phyloP scores from a whole-genome alignment of 345 rosid genomes.

The Excoecaria cochinchinensis region DNA sequence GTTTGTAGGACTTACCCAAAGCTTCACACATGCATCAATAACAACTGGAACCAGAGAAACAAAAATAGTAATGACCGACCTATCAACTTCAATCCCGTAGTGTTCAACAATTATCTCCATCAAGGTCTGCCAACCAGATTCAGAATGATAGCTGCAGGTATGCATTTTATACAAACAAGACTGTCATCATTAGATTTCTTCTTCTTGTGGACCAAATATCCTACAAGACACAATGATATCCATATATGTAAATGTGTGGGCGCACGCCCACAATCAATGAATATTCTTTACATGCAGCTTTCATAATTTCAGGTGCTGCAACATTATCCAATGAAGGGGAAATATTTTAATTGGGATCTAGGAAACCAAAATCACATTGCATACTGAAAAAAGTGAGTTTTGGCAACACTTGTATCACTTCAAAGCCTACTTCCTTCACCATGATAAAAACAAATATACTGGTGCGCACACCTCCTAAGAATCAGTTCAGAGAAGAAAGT shows the following conservation, averaged over 20 bases:
- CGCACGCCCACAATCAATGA: too few relatives aligned
- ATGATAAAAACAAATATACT: neutral
- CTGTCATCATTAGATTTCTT: too few relatives aligned
- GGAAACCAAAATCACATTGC: neutral
- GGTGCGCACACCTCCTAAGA: neutral
- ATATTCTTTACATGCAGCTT: neutral
- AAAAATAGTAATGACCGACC: slow-evolving; percentile 62
- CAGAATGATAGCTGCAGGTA: slow-evolving; percentile 80
- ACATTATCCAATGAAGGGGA: neutral
- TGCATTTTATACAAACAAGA: neutral
- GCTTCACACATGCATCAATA: slow-evolving; percentile 79
- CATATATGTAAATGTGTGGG: neutral
- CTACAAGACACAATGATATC: neutral
- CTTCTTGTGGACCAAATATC: neutral
- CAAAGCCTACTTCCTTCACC: neutral
- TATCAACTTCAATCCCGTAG: slow-evolving; percentile 76
- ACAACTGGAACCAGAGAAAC: slow-evolving; percentile 70
- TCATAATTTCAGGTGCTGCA: neutral
- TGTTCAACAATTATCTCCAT: slow-evolving; percentile 74
- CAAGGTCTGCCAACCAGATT: slow-evolving; percentile 86
- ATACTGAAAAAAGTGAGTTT: neutral
- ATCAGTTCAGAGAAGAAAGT: slow-evolving; percentile 11
- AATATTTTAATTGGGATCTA: neutral
- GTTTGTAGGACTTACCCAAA: slow-evolving; percentile 62
- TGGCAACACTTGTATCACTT: neutral